Evolutionary conservation across 345 rosid genomes (phyloP), one percentile per base, ranked within the genome.

Genomic region (Lumnitzera racemosa): DNA sequence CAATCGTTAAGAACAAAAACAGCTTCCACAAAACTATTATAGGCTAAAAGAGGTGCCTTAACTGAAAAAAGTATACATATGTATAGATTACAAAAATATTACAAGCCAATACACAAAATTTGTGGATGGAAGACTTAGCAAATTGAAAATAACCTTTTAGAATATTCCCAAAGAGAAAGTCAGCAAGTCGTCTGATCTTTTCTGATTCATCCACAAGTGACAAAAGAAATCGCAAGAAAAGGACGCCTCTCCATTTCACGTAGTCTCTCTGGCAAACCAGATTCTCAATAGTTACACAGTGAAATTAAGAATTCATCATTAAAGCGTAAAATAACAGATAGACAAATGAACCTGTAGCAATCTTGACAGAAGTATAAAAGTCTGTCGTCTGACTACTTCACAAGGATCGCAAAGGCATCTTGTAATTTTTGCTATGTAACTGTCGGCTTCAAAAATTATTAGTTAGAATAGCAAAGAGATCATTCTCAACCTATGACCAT

Each of bases 171-270:
- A 92, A 87, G 55, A 90, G 91, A 55, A 82, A 92, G 69, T 87
- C 91, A 49, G 97, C 89, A 65, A 92, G 94, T 61, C 73, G 87
- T 69, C 91, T 80, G 57, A 94, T 86, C 85, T 86, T 94, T 62
- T 78, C 91, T 24, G 99, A 90, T 59, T 94, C 99, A 72, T 94
- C 97, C 41, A 89, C 99, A 58, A 92, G 87, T 12, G 95, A 81
- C 54, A 87, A 63, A 65, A 92, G 97, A 69, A 94, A 90, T 2
- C 90, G 80, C 62, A 90, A 87, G 68, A 90, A 90, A 64, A 86
- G 91, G 53, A 86, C 77, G 61, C 96, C 97, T 72, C 88, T 87
- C 99, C 99, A 90, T 80, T 94, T 90, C 56, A 94, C 97, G n/a
- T 94, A 94, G 78, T 90, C 99, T 80, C 96, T 87, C 99, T 92